Percentiles rank a stretch among this genome's conserved stretches.
phyloP scores from a whole-genome alignment of 1,284 basidiomycete species.

The Mycena sp. region DNA sequence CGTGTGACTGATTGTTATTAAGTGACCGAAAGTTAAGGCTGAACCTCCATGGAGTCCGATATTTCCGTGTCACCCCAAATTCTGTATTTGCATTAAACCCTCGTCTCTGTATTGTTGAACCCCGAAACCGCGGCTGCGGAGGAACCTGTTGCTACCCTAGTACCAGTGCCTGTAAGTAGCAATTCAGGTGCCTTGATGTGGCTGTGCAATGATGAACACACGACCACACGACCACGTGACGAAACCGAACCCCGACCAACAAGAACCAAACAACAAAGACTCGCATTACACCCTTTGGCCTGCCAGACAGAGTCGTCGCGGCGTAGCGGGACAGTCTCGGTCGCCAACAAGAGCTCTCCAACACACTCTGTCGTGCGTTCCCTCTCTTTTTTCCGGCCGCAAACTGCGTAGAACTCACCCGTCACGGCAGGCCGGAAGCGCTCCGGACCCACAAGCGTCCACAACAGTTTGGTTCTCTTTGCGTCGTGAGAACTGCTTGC shows the following conservation, averaged over 20 bases:
- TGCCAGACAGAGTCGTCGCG: background rate
- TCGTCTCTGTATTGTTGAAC: too few relatives aligned
- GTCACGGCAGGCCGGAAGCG: constrained; percentile 44
- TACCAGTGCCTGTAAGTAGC: too few relatives aligned
- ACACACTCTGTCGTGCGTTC: constrained; percentile 31
- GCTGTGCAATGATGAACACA: too few relatives aligned
- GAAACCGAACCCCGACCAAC: background rate
- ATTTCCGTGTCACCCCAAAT: too few relatives aligned
- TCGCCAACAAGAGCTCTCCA: background rate
- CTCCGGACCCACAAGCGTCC: constrained; percentile 55
- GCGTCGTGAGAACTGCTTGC: constrained; percentile 53
- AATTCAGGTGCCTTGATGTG: too few relatives aligned
- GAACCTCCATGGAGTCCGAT: too few relatives aligned
- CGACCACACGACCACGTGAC: constrained; percentile 10
- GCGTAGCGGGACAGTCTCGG: background rate
- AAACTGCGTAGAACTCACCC: constrained; percentile 32
- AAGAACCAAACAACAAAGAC: background rate
- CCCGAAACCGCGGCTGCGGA: too few relatives aligned
- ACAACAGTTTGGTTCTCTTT: constrained; percentile 51
- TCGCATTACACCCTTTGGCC: background rate
- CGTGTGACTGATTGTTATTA: too few relatives aligned
- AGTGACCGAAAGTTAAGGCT: too few relatives aligned
- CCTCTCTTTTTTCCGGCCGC: background rate
- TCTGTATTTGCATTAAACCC: too few relatives aligned
- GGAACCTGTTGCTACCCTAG: too few relatives aligned